These are phyloP conservation scores for Hypoxylon perforatum DNA, from an alignment of 495 filamentous ascomycete species.

Conservation along the genomic window DNA sequence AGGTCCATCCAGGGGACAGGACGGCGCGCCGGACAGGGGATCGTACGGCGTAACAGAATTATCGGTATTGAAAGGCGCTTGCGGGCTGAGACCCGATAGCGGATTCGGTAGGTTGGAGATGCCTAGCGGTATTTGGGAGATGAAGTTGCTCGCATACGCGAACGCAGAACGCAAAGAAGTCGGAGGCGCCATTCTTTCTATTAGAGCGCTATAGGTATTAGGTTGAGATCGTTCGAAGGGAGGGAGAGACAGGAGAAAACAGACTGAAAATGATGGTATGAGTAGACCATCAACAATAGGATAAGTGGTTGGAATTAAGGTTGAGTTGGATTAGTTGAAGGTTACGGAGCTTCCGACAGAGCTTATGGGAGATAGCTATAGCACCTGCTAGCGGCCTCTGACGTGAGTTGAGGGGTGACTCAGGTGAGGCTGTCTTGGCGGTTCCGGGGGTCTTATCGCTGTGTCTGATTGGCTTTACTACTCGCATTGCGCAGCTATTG, in stretches of 20 bases:
- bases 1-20: constrained; percentile 59
- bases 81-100: constrained; percentile 23
- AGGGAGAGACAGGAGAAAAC: neutral
- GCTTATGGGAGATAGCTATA: neutral
- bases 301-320: no score
- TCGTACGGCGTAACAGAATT: constrained; percentile 46
- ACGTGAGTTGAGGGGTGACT: neutral
- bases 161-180: constrained; percentile 37
- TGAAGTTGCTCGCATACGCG: constrained; percentile 39
- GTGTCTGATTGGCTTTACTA: no score
- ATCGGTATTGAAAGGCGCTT: constrained; percentile 22
- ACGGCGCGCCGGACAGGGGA: constrained; percentile 49
- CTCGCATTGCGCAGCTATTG: neutral
- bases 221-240: neutral
- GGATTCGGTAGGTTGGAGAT: constrained; percentile 35
- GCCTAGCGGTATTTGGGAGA: constrained; percentile 42
- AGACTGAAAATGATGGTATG: neutral
- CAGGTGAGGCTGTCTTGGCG: neutral
- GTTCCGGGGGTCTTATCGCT: no score
- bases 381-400: neutral
- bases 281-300: no score
- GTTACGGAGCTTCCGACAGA: no score
- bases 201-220: neutral
- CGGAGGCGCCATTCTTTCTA: constrained; percentile 32
- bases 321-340: no score